These are phyloP conservation scores for Cyclotella kingstonii DNA, from an alignment of 108 stramenopile genomes.

Conservation along the genomic window DNA sequence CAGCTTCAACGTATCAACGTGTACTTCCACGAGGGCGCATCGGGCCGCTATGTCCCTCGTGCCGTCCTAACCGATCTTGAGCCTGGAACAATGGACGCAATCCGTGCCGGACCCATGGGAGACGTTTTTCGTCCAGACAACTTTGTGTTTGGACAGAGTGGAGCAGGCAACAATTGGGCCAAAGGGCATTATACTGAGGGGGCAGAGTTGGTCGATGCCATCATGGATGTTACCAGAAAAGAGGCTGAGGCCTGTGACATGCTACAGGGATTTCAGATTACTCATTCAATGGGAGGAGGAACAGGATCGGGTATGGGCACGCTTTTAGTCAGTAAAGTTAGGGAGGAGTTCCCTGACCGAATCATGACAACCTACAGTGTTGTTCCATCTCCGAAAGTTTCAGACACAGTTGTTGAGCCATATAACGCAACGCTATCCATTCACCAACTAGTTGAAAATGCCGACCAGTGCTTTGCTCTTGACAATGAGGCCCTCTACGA, in stretches of 20 bases:
- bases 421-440: conserved; percentile 87
- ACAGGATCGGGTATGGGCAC: conserved; percentile 87
- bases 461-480: conserved; percentile 87
- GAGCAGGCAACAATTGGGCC: conserved; percentile 90
- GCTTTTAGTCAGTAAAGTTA: conserved; percentile 80
- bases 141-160: conserved; percentile 84
- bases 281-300: conserved; percentile 88
- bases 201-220: conserved; percentile 81
- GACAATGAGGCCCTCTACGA: conserved; percentile 91
- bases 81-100: conserved; percentile 87
- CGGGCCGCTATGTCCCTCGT: conserved; percentile 83
- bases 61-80: conserved; percentile 77
- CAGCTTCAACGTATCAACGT: conserved; percentile 87
- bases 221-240: conserved; percentile 82
- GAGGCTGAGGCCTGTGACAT: conserved; percentile 86
- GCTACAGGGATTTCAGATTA: conserved; percentile 87
- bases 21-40: conserved; percentile 79
- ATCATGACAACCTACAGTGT: conserved; percentile 87
- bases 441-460: conserved; percentile 90
- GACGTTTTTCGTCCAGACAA: conserved; percentile 85
- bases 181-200: conserved; percentile 91
- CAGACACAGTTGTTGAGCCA: conserved; percentile 83
- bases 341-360: conserved; percentile 89
- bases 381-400: conserved; percentile 84
- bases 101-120: conserved; percentile 76